Conservation (phyloP, 1,284 basidiomycete genomes). For the Golubevia pallescens region DNA sequence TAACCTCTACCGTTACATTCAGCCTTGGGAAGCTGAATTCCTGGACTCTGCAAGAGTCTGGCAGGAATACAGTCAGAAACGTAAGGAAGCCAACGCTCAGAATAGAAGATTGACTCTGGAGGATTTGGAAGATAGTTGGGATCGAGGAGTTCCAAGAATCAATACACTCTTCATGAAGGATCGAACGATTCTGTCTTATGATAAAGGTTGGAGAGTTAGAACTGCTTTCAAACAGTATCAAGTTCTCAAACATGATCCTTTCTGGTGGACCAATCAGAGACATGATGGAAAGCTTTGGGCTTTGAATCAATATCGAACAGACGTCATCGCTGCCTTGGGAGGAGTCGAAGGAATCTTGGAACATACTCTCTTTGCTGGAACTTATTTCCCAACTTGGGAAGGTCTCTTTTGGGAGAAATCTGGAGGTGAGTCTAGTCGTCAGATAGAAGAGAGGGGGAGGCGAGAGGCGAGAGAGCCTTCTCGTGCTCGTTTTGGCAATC, state of each 20-base stretch:
- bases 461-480: background rate
- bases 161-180: conserved; percentile 65
- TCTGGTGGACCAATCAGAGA: conserved; percentile 63
- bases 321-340: conserved; percentile 61
- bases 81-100: conserved; percentile 61
- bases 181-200: conserved; percentile 62
- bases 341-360: conserved; percentile 64
- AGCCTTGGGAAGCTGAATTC: conserved; percentile 63
- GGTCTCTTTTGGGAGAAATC: conserved; percentile 64
- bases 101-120: conserved; percentile 67
- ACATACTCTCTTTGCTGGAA: conserved; percentile 61
- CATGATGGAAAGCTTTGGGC: conserved; percentile 64
- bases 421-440: conserved; percentile 4
- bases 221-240: conserved; percentile 62
- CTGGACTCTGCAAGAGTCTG: conserved; percentile 60
- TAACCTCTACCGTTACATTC: conserved; percentile 62
- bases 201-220: conserved; percentile 61
- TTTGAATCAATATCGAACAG: conserved; percentile 61
- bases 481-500: background rate
- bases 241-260: conserved; percentile 56
- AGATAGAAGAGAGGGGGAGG: no score
- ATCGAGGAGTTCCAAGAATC: conserved; percentile 62
- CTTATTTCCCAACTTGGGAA: conserved; percentile 61
- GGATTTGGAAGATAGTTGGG: conserved; percentile 61
- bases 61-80: conserved; percentile 63